Evolutionary conservation across 257 asterid genomes (phyloP).

Genomic region (Salvia hispanica): DNA sequence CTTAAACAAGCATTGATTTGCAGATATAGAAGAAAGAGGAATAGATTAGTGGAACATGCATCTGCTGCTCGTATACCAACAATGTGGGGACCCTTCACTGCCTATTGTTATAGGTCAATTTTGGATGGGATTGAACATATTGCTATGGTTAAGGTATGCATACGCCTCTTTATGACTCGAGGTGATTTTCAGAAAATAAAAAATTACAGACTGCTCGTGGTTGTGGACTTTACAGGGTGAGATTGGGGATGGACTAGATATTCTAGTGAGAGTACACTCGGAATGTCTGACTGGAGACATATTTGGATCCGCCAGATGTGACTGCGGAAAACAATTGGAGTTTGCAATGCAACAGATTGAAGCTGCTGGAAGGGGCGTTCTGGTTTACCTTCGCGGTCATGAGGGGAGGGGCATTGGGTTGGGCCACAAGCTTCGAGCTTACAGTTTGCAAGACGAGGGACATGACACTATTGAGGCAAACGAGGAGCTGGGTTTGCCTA

Average conservation of each 20-base stretch:
- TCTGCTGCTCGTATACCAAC: constrained; percentile 96
- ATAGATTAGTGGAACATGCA: constrained; percentile 77
- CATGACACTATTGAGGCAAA: constrained; percentile 97
- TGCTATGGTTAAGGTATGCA: constrained; percentile 92
- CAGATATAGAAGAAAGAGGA: constrained; percentile 93
- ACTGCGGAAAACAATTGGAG: constrained; percentile 87
- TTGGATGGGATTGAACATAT: constrained; percentile 96
- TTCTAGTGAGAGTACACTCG: constrained; percentile 93
- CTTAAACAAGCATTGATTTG: constrained; percentile 25
- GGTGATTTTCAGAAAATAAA: constrained; percentile 64
- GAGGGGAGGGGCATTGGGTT: constrained; percentile 98
- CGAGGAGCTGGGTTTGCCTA: constrained; percentile 92
- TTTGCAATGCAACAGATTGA: constrained; percentile 93
- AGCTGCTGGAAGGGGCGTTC: constrained; percentile 86
- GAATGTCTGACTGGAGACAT: constrained; percentile 98
- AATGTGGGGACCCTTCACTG: constrained; percentile 90
- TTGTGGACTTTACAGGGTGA: constrained; percentile 65
- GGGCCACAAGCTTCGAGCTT: constrained; percentile 97
- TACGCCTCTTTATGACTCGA: background rate
- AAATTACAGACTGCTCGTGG: constrained; percentile 31
- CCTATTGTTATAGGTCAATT: constrained; percentile 78
- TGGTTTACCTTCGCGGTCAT: constrained; percentile 94
- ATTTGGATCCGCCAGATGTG: constrained; percentile 96
- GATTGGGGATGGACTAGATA: constrained; percentile 81
- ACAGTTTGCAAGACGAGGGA: constrained; percentile 90